Evolutionary conservation across 805 yeast genomes (phyloP).

Genomic region (Suhomyces emberorum): DNA sequence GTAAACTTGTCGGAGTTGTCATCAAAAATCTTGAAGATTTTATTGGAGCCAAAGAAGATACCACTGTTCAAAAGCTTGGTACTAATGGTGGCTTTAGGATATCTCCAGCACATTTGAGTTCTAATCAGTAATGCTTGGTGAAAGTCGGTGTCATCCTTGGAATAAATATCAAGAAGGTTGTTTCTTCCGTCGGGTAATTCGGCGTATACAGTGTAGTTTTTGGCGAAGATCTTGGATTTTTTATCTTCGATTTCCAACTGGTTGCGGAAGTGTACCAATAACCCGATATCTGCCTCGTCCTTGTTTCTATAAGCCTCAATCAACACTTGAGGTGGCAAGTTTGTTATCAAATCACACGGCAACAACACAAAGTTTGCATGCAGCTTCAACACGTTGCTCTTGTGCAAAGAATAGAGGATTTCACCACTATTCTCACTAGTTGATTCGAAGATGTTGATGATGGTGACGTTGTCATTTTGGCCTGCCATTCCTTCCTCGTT

Average conservation of each 20-base stretch:
- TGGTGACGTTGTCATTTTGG: slow-evolving; percentile 14
- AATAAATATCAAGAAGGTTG: slow-evolving; percentile 66
- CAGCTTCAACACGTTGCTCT: slow-evolving; percentile 38
- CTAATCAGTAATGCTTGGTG: slow-evolving; percentile 73
- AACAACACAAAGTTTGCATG: slow-evolving; percentile 59
- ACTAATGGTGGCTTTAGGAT: slow-evolving; percentile 75
- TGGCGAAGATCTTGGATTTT: slow-evolving; percentile 54
- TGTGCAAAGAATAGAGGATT: slow-evolving; percentile 47
- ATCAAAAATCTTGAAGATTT: slow-evolving; percentile 50
- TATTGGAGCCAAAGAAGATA: slow-evolving; percentile 48
- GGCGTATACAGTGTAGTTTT: slow-evolving; percentile 65
- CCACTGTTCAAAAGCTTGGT: slow-evolving; percentile 71
- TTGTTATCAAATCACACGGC: slow-evolving; percentile 94
- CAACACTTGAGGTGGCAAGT: slow-evolving; percentile 84
- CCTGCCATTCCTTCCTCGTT: slow-evolving; percentile 13
- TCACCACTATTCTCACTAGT: slow-evolving; percentile 62
- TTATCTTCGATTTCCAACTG: slow-evolving; percentile 74
- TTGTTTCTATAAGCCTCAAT: slow-evolving; percentile 80
- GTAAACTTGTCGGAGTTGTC: slow-evolving; percentile 30
- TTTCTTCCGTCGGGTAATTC: slow-evolving; percentile 42
- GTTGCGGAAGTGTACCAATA: slow-evolving; percentile 75
- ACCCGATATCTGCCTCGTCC: slow-evolving; percentile 63
- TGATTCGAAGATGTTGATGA: slow-evolving; percentile 26
- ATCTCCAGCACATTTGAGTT: slow-evolving; percentile 86
- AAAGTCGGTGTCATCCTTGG: slow-evolving; percentile 64